Evolutionary conservation across 495 filamentous ascomycete species (phyloP).

Genomic region (Margaritispora aquatica): DNA sequence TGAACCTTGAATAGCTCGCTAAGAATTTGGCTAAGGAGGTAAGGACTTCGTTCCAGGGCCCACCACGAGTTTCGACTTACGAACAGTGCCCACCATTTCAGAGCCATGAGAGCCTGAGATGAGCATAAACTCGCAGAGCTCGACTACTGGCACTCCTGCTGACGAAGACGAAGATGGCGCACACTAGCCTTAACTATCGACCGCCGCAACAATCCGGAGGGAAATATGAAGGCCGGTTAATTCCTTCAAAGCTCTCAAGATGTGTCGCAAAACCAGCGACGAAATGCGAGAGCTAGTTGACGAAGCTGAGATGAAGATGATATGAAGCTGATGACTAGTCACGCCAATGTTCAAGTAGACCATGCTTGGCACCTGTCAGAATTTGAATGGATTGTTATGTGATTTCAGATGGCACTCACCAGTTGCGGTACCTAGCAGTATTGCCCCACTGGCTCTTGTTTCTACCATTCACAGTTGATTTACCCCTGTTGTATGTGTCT

Average conservation of each 20-base stretch:
- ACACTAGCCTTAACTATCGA: neutral
- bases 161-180: neutral
- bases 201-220: neutral
- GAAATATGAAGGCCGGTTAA: too few relatives aligned
- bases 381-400: neutral
- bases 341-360: neutral
- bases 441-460: neutral
- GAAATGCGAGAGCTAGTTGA: too few relatives aligned
- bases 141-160: neutral
- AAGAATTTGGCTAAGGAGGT: neutral
- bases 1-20: too few relatives aligned
- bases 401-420: neutral
- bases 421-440: neutral
- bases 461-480: neutral
- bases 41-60: neutral
- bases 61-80: too few relatives aligned
- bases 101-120: too few relatives aligned
- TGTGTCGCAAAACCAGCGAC: too few relatives aligned
- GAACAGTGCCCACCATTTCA: too few relatives aligned
- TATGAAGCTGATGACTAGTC: too few relatives aligned
- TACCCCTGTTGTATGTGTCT: neutral
- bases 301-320: too few relatives aligned
- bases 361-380: conserved; percentile 12
- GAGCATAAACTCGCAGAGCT: too few relatives aligned
- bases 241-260: too few relatives aligned